A percentile compares a stretch with the other conserved stretches of the same genome.
phyloP scores from a whole-genome alignment of 176 grass and related monocot genomes.

The Otatea glauca region DNA sequence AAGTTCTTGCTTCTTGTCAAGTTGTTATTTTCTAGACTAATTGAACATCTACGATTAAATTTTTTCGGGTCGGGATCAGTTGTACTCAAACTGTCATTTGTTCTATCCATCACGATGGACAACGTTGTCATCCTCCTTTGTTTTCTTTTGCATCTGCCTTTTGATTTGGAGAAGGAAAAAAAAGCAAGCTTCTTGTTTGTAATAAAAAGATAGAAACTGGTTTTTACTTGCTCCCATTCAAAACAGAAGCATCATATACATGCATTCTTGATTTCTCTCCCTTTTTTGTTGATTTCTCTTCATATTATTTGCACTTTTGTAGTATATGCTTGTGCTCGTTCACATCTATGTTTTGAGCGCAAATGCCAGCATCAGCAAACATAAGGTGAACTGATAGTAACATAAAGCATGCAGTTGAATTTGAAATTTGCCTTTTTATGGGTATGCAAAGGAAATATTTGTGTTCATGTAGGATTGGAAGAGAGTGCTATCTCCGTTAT shows the following conservation, averaged over 20 bases:
- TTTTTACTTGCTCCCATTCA: neutral
- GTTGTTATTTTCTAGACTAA: neutral
- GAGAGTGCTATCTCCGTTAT: neutral
- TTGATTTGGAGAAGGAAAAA: neutral
- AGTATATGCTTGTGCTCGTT: neutral
- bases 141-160: neutral
- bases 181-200: neutral
- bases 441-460: neutral
- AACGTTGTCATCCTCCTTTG: neutral
- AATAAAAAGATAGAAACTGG: neutral
- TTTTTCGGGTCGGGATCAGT: neutral
- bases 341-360: neutral
- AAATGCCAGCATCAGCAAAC: neutral
- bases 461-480: neutral
- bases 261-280: constrained; percentile 9
- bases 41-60: neutral
- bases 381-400: neutral
- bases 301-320: neutral
- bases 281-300: neutral
- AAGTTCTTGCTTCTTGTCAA: neutral
- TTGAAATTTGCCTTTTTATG: neutral
- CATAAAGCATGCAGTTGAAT: neutral
- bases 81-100: neutral
- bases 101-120: neutral
- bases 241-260: constrained; percentile 2